Evolutionary conservation across 208 protist genomes (phyloP).

Genomic region (Baffinella frigidus): DNA sequence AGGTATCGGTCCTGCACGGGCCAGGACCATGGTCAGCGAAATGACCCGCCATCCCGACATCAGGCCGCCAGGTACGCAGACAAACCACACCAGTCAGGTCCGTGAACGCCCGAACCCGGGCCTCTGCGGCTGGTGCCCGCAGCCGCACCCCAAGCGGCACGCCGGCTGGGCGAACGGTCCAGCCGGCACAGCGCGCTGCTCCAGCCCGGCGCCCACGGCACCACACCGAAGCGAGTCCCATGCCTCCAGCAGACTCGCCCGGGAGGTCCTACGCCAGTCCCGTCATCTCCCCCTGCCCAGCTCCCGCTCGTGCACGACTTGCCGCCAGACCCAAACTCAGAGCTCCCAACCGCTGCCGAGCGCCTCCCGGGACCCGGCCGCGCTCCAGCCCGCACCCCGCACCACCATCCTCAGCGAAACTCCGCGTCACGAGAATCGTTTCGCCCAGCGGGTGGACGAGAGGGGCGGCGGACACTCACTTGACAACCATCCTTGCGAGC

Average conservation of each 20-base stretch:
- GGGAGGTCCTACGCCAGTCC: too few relatives aligned
- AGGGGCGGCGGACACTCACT: background rate
- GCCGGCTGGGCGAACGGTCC: background rate
- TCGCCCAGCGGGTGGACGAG: background rate
- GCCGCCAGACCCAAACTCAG: background rate
- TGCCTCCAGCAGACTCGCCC: too few relatives aligned
- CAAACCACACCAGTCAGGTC: background rate
- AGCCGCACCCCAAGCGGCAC: background rate
- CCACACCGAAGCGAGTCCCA: too few relatives aligned
- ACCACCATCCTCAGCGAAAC: background rate
- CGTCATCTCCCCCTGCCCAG: too few relatives aligned
- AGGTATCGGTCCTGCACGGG: conserved; percentile 73
- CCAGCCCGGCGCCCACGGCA: too few relatives aligned
- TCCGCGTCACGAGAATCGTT: background rate
- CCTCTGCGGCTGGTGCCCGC: too few relatives aligned
- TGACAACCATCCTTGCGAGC: background rate
- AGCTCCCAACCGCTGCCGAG: background rate
- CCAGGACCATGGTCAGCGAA: background rate
- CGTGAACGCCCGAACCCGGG: too few relatives aligned
- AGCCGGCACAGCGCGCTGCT: too few relatives aligned
- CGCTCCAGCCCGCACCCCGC: background rate
- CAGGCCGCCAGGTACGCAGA: background rate
- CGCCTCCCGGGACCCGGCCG: background rate
- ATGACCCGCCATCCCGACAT: background rate
- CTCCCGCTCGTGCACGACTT: background rate